Evolutionary conservation across 306 rosid species (phyloP).

Genomic region (Cucumis hystrix): DNA sequence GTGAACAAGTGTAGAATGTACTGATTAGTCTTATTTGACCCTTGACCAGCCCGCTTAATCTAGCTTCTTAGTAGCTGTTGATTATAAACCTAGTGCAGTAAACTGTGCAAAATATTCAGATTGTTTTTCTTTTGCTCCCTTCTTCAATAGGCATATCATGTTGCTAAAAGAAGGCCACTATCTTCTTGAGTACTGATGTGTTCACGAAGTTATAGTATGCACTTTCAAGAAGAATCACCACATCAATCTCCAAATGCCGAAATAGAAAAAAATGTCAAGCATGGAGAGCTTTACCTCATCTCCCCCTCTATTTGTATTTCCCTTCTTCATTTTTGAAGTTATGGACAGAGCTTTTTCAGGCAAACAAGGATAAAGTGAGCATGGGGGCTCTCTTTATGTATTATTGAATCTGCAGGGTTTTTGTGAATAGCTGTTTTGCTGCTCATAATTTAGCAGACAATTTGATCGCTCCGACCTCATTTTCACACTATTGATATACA

Average conservation of each 20-base stretch:
- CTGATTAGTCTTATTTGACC: neutral
- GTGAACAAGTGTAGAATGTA: neutral
- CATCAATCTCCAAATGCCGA: neutral
- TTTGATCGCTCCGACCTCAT: neutral
- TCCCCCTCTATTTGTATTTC: no score
- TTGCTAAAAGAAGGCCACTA: neutral
- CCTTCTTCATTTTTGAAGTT: no score
- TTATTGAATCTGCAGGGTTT: constrained; percentile 4
- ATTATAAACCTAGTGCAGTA: neutral
- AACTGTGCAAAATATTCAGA: neutral
- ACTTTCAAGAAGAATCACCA: neutral
- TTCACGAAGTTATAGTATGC: neutral
- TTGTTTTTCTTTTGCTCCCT: neutral
- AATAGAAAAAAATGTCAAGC: neutral
- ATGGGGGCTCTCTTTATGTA: neutral
- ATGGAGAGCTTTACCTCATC: neutral
- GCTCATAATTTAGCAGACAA: neutral
- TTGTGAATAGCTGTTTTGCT: neutral
- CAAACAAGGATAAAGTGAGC: neutral
- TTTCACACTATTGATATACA: neutral
- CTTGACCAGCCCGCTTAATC: neutral
- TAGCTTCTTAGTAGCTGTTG: neutral
- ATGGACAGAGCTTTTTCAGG: neutral
- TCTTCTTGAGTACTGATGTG: neutral
- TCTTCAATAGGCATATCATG: neutral